Conservation (phyloP, 2,329 filamentous ascomycete genomes). For the Curvularia hawaiiensis region DNA sequence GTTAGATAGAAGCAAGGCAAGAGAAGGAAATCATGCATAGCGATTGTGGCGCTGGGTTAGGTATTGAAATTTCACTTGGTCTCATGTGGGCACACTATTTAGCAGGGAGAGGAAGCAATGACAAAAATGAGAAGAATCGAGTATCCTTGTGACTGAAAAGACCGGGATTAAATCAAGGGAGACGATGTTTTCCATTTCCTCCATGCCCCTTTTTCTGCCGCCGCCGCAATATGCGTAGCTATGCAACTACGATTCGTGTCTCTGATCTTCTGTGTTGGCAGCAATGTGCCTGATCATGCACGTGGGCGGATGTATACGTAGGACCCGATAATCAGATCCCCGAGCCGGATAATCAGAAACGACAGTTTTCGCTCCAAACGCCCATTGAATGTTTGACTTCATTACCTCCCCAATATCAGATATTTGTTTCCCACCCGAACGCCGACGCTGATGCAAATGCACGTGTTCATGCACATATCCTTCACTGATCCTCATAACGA, state of each 20-base stretch:
- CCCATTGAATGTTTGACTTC: neutral
- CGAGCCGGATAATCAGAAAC: neutral
- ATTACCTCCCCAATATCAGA: neutral
- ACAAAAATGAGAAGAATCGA: neutral
- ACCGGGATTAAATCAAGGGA: neutral
- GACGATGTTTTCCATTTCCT: neutral
- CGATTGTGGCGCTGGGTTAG: slow-evolving; percentile 2
- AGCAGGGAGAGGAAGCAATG: no score
- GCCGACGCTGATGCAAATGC: slow-evolving; percentile 17
- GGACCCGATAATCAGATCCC: neutral
- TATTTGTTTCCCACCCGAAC: slow-evolving; percentile 8
- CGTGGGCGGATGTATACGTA: neutral
- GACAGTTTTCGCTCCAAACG: slow-evolving; percentile 4
- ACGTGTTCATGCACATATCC: neutral
- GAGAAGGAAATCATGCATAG: slow-evolving; percentile 1
- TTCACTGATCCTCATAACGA: neutral
- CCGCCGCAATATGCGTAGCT: neutral
- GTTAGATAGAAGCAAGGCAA: neutral
- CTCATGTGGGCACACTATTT: no score
- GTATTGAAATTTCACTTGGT: neutral
- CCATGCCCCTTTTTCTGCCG: neutral
- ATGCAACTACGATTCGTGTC: neutral
- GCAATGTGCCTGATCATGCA: neutral
- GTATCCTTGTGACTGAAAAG: neutral
- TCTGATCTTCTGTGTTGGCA: neutral